phyloP scores from a whole-genome alignment of 139 green algal species.

The Pycnococcus provasolii region DNA sequence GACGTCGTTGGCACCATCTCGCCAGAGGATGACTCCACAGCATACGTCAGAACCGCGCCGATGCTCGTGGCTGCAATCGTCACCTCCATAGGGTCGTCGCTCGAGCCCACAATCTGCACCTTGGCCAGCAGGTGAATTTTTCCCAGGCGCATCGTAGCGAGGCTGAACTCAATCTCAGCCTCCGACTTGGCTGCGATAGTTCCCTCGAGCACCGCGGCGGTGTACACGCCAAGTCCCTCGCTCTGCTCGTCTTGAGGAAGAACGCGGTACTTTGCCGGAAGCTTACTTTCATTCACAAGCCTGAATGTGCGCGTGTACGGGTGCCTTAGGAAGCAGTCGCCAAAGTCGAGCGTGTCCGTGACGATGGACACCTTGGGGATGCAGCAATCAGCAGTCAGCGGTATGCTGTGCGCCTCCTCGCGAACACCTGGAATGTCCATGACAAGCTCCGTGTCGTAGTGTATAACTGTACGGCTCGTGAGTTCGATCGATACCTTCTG shows the following conservation, averaged over 20 bases:
- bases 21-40: background rate
- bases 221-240: constrained; percentile 44
- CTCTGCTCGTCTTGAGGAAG: constrained; percentile 47
- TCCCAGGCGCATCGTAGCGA: constrained; percentile 48
- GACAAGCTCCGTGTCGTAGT: constrained; percentile 35
- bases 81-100: constrained; percentile 43
- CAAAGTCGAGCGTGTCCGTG: constrained; percentile 49
- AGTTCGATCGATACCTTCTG: constrained; percentile 51
- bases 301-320: constrained; percentile 47
- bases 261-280: constrained; percentile 65
- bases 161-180: constrained; percentile 42
- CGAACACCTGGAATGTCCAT: constrained; percentile 55
- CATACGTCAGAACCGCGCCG: constrained; percentile 50
- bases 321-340: constrained; percentile 52
- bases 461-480: constrained; percentile 20
- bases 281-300: constrained; percentile 53
- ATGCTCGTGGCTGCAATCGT: constrained; percentile 47
- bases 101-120: constrained; percentile 45
- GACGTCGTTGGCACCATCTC: background rate
- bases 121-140: constrained; percentile 54
- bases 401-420: constrained; percentile 26
- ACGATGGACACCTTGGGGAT: constrained; percentile 50
- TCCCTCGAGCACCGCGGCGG: constrained; percentile 33
- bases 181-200: constrained; percentile 44
- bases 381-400: constrained; percentile 47